Conservation (phyloP, 2,329 filamentous ascomycete genomes). For the Aspergillus calidoustus region DNA sequence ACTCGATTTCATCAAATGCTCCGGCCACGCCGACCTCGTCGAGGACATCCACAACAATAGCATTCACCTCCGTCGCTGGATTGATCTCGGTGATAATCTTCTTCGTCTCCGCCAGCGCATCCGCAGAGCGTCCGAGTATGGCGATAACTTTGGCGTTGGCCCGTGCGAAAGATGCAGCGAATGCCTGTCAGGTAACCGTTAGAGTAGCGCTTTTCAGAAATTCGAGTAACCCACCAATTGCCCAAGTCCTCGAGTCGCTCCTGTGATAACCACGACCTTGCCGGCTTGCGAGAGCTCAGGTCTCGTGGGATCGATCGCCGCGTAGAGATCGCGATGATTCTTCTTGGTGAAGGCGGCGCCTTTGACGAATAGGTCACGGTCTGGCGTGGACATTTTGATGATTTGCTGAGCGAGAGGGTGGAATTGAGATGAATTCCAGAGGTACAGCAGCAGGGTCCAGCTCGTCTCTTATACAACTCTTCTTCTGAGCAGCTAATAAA, state of each 20-base stretch:
- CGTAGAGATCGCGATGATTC: slow-evolving; percentile 44
- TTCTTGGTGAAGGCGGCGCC: slow-evolving; percentile 37
- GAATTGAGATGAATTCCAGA: neutral
- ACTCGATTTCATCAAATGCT: slow-evolving; percentile 23
- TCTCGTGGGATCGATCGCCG: slow-evolving; percentile 44
- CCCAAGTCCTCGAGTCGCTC: slow-evolving; percentile 47
- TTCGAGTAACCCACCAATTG: neutral
- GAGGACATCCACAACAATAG: slow-evolving; percentile 36
- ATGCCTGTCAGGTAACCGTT: slow-evolving; percentile 24
- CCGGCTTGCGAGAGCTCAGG: slow-evolving; percentile 39
- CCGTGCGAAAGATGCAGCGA: slow-evolving; percentile 43
- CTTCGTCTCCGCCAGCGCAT: slow-evolving; percentile 30
- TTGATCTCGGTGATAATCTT: slow-evolving; percentile 35
- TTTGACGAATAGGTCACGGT: slow-evolving; percentile 9
- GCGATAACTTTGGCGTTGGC: slow-evolving; percentile 27
- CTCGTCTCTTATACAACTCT: neutral
- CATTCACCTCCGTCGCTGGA: slow-evolving; percentile 35
- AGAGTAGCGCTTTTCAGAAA: neutral
- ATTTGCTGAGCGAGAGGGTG: neutral
- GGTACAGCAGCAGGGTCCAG: neutral
- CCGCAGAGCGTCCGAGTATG: slow-evolving; percentile 37
- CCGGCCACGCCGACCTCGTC: slow-evolving; percentile 26
- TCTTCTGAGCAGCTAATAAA: no score
- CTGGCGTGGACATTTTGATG: neutral
- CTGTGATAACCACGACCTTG: slow-evolving; percentile 48